These are phyloP conservation scores for Phytophthora litchii DNA, from an alignment of 352 stramenopile genomes.

Conservation along the genomic window DNA sequence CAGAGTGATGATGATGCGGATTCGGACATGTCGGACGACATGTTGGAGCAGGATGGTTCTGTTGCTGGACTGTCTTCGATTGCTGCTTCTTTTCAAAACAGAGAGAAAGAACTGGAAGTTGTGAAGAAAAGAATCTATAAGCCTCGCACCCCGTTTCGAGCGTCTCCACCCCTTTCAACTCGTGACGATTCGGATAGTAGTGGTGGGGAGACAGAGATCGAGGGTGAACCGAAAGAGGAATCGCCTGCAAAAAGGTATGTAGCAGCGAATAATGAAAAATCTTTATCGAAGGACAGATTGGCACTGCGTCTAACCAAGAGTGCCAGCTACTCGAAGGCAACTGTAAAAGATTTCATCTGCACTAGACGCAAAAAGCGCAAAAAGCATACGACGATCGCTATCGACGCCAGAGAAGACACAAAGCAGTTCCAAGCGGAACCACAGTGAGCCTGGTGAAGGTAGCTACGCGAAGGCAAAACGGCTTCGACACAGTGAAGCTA, in stretches of 20 bases:
- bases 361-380: constrained; percentile 1
- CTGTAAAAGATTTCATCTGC: not conserved
- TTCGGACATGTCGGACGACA: constrained; percentile 74
- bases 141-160: constrained; percentile 36
- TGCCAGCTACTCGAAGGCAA: constrained; percentile 19
- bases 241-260: constrained; percentile 13
- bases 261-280: not conserved
- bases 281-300: not conserved
- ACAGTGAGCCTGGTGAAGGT: not conserved
- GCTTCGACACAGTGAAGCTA: constrained; percentile 16
- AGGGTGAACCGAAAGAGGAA: constrained; percentile 56
- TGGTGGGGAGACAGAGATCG: constrained; percentile 68
- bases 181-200: constrained; percentile 49
- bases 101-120: constrained; percentile 20
- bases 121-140: constrained; percentile 54
- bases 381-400: constrained; percentile 22
- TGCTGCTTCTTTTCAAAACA: constrained; percentile 54
- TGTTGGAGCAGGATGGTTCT: constrained; percentile 68
- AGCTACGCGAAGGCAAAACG: constrained; percentile 23
- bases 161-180: constrained; percentile 36
- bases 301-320: constrained; percentile 18
- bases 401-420: constrained; percentile 30
- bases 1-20: constrained; percentile 44
- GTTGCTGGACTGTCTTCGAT: constrained; percentile 52
- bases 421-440: constrained; percentile 22